Evolutionary conservation across 495 filamentous ascomycete genomes (phyloP).

Genomic region (Paragyromitra xinjiangensis): DNA sequence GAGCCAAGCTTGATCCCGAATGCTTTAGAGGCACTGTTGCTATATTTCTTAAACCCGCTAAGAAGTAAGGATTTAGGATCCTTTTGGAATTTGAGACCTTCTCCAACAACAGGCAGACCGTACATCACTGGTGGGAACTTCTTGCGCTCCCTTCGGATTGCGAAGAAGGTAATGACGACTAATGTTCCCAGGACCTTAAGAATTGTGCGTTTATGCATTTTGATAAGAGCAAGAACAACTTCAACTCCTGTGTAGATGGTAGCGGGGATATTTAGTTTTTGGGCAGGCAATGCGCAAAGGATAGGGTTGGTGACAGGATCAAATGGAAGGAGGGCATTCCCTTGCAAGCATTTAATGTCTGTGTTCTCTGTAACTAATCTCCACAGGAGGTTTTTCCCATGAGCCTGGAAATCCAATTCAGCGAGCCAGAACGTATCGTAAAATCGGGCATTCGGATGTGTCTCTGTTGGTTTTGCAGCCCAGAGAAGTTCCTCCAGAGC

Average conservation of each 20-base stretch:
- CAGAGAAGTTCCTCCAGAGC: constrained; percentile 6
- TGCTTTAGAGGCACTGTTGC: background rate
- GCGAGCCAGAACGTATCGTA: constrained; percentile 39
- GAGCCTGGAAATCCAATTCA: constrained; percentile 29
- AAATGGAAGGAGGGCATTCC: constrained; percentile 26
- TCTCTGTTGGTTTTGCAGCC: constrained; percentile 8
- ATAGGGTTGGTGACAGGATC: constrained; percentile 51
- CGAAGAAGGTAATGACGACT: background rate
- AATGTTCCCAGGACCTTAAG: constrained; percentile 9
- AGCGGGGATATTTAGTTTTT: background rate
- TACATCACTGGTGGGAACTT: background rate
- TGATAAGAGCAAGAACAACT: constrained; percentile 4
- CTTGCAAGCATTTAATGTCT: constrained; percentile 40
- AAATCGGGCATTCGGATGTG: constrained; percentile 18
- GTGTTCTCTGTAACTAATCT: constrained; percentile 39
- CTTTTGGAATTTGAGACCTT: background rate
- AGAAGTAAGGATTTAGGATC: background rate
- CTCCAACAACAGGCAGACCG: background rate
- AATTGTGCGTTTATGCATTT: background rate
- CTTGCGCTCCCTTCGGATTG: background rate
- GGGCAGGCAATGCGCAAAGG: constrained; percentile 40
- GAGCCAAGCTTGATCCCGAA: background rate
- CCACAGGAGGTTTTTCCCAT: constrained; percentile 35
- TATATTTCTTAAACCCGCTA: background rate
- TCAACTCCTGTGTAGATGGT: background rate